Evolutionary conservation across 1,284 basidiomycete species (phyloP).

Genomic region (Apiotrichum gracile): DNA sequence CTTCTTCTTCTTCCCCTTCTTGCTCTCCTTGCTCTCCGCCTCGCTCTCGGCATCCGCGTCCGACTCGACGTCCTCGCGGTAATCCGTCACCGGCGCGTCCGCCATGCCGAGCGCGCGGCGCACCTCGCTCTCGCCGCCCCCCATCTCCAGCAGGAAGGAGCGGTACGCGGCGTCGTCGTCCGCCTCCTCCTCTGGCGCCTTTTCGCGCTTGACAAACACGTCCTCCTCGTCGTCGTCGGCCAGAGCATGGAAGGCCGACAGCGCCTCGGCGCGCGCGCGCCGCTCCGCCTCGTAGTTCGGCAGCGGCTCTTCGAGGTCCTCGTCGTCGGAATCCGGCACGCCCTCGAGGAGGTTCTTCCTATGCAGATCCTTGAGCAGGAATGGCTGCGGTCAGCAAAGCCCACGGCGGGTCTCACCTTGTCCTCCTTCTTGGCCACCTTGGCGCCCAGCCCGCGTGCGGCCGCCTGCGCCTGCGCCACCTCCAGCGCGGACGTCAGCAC

Average conservation of each 20-base stretch:
- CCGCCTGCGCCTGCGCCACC: conserved; percentile 31
- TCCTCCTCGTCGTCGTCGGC: conserved; percentile 53
- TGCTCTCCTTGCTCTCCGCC: conserved; percentile 59
- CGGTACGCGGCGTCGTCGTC: conserved; percentile 71
- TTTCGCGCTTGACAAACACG: conserved; percentile 53
- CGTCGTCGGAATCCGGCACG: conserved; percentile 11
- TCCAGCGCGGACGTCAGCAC: conserved; percentile 66
- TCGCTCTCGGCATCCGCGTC: conserved; percentile 54
- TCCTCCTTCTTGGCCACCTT: conserved; percentile 14
- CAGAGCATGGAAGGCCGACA: conserved; percentile 57
- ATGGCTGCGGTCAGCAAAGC: conserved; percentile 34
- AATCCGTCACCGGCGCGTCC: conserved; percentile 20
- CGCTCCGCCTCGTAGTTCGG: conserved; percentile 77
- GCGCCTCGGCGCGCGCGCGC: conserved; percentile 71
- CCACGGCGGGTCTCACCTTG: conserved; percentile 20
- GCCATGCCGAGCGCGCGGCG: conserved; percentile 51
- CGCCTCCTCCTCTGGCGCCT: conserved; percentile 69
- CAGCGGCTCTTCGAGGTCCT: conserved; percentile 42
- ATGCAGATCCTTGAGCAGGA: conserved; percentile 50
- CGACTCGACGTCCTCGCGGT: conserved; percentile 36
- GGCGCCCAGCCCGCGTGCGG: conserved; percentile 21
- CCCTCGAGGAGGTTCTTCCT: conserved; percentile 45
- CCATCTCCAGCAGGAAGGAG: conserved; percentile 64
- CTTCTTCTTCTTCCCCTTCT: conserved; percentile 49
- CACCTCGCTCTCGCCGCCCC: conserved; percentile 69